Conservation (phyloP, 2,329 filamentous ascomycete species). For the Cladosporium sp. region DNA sequence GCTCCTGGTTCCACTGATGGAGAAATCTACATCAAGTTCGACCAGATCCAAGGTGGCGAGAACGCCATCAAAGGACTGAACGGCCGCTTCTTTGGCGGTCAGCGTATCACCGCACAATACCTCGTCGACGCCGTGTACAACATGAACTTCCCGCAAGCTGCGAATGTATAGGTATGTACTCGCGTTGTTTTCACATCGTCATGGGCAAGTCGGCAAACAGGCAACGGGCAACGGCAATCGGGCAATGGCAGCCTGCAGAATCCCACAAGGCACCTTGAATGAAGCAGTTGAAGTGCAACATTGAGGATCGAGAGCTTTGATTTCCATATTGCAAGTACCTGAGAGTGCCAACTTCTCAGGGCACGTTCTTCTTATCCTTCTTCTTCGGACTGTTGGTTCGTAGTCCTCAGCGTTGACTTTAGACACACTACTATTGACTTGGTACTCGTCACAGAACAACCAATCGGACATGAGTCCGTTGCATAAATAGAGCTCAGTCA, state of each 20-base stretch:
- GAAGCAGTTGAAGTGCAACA: too few species aligned
- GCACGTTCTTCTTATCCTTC: not conserved
- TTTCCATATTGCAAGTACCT: too few species aligned
- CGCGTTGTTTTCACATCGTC: not conserved
- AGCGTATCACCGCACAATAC: conserved; percentile 88
- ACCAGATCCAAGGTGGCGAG: conserved; percentile 88
- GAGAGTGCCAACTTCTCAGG: too few species aligned
- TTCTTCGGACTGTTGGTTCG: not conserved
- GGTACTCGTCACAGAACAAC: too few species aligned
- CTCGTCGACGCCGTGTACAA: conserved; percentile 98
- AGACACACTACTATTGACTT: conserved; percentile 4
- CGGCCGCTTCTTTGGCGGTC: conserved; percentile 89
- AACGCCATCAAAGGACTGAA: conserved; percentile 98
- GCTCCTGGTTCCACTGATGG: conserved; percentile 90
- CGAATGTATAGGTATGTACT: conserved; percentile 7
- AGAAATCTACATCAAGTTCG: conserved; percentile 98
- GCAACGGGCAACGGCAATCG: too few species aligned
- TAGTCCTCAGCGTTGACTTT: not conserved
- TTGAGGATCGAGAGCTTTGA: too few species aligned
- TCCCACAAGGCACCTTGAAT: too few species aligned
- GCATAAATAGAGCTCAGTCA: too few species aligned
- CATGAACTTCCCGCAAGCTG: conserved; percentile 34
- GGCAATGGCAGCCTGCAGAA: too few species aligned
- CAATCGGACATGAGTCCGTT: too few species aligned
- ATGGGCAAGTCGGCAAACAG: too few species aligned